These are phyloP conservation scores for Dryas drummondii DNA, from an alignment of 306 rosid genomes.

Conservation along the genomic window DNA sequence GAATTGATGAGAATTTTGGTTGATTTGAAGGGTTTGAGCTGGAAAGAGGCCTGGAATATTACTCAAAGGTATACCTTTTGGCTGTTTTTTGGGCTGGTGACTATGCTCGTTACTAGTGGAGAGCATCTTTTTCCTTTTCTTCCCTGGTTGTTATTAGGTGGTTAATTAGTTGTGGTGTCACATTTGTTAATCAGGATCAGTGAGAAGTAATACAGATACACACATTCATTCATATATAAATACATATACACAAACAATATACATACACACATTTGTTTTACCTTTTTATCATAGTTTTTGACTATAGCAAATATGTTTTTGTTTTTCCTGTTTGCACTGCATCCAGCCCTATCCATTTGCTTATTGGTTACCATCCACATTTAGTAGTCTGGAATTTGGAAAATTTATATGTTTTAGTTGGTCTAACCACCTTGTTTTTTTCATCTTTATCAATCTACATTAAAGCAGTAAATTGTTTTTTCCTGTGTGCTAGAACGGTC, in stretches of 20 bases:
- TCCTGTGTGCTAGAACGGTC: conserved; percentile 60
- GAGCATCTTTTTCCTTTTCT: not conserved
- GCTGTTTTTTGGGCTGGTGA: not conserved
- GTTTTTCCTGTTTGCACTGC: too few relatives aligned
- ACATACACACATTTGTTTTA: too few relatives aligned
- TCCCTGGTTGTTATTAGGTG: not conserved
- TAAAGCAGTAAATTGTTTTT: too few relatives aligned
- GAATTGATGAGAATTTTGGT: conserved; percentile 86
- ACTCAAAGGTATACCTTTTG: conserved; percentile 64
- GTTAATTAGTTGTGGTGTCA: not conserved
- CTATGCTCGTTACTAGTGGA: not conserved
- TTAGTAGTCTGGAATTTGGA: not conserved
- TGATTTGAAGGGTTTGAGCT: conserved; percentile 79
- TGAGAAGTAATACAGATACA: too few relatives aligned
- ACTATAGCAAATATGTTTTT: too few relatives aligned
- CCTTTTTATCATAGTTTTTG: too few relatives aligned
- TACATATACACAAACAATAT: too few relatives aligned
- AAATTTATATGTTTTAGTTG: not conserved
- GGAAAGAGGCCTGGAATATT: conserved; percentile 95
- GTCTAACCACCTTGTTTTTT: not conserved
- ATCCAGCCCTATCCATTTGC: not conserved
- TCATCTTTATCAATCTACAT: not conserved
- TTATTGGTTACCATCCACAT: not conserved
- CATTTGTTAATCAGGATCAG: too few relatives aligned
- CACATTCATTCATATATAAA: too few relatives aligned